phyloP scores from a whole-genome alignment of 352 stramenopile species.

The Globisporangium sylvaticum region DNA sequence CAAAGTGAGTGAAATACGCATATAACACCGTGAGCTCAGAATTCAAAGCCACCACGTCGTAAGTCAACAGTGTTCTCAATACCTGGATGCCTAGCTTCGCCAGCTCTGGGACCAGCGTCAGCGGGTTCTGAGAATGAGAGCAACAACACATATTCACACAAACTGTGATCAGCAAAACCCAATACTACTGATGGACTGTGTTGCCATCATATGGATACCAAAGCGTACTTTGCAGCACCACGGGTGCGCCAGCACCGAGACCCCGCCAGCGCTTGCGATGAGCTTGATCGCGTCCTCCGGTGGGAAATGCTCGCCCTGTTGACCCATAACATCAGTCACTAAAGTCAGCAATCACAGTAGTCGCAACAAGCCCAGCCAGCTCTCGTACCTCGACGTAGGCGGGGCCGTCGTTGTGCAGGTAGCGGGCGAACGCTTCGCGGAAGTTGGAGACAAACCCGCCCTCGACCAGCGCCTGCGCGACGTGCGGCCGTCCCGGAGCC shows the following conservation, averaged over 20 bases:
- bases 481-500: constrained; percentile 71
- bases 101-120: constrained; percentile 63
- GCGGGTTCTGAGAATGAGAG: constrained; percentile 40
- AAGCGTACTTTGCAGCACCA: constrained; percentile 75
- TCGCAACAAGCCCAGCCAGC: neutral
- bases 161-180: neutral
- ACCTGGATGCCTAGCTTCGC: constrained; percentile 76
- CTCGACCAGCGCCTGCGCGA: constrained; percentile 78
- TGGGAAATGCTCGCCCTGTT: constrained; percentile 73
- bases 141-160: neutral
- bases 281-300: constrained; percentile 85
- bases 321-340: neutral
- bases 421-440: constrained; percentile 74
- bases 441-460: constrained; percentile 71
- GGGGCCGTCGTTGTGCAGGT: constrained; percentile 78
- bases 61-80: neutral
- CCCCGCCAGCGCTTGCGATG: constrained; percentile 70
- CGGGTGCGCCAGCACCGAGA: constrained; percentile 81
- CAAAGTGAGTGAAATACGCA: neutral
- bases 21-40: neutral
- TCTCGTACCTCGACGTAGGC: constrained; percentile 75
- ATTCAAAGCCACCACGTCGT: no score
- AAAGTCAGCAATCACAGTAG: neutral
- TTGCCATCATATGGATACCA: neutral
- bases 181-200: neutral